Percentiles rank a stretch among this genome's conserved stretches.
Evolutionary conservation across 176 grass and related monocot species (phyloP).

Genomic region (Carex kokanica): DNA sequence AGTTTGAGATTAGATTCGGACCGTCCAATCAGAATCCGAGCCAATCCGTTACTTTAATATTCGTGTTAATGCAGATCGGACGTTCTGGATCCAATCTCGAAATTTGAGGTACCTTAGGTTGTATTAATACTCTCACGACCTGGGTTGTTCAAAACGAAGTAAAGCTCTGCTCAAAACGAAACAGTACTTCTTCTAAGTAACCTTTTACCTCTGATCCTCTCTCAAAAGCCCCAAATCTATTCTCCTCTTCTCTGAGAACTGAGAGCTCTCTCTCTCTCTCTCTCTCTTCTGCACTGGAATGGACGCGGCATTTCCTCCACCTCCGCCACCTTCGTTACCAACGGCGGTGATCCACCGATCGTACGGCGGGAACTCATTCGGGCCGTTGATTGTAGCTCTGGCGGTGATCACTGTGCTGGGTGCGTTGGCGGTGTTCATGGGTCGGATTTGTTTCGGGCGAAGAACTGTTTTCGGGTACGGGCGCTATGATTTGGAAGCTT

Average conservation of each 20-base stretch:
- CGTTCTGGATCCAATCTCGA: no score
- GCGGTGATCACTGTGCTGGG: constrained; percentile 33
- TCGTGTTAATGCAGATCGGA: no score
- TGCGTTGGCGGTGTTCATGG: constrained; percentile 33
- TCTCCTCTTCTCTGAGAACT: not conserved
- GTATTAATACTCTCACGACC: no score
- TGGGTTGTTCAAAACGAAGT: not conserved
- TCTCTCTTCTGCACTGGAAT: not conserved
- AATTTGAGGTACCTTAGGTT: no score
- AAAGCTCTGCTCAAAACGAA: not conserved
- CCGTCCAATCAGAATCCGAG: no score
- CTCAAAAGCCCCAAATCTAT: constrained; percentile 4
- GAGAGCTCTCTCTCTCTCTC: not conserved
- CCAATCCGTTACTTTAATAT: no score
- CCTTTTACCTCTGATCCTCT: not conserved
- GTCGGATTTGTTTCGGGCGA: constrained; percentile 36
- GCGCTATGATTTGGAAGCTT: constrained; percentile 37
- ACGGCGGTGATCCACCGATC: not conserved
- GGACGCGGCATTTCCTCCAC: not conserved
- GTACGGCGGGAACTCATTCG: not conserved
- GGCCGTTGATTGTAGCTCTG: constrained; percentile 30
- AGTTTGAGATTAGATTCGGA: no score
- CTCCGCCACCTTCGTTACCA: constrained; percentile 1
- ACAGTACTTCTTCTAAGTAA: not conserved
- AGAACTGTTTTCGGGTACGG: constrained; percentile 27